Evolutionary conservation across 768 basidiomycete genomes (phyloP).

Genomic region (Mycena chlorophos): DNA sequence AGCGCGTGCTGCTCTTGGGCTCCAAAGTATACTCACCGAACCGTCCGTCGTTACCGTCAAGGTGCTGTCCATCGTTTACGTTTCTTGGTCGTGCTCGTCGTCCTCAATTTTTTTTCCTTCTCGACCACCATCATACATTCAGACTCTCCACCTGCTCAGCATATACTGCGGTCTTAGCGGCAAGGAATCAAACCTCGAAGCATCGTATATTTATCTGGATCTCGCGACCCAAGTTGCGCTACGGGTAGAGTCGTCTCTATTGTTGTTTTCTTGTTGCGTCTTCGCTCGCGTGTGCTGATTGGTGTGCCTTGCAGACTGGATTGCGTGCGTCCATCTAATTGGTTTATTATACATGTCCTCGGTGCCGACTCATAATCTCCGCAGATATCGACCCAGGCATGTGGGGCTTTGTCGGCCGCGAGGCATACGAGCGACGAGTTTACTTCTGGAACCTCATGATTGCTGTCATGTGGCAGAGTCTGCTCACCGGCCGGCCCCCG

Average conservation of each 20-base stretch:
- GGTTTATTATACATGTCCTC: background rate
- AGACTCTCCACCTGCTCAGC: conserved; percentile 54
- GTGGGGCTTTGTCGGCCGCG: conserved; percentile 51
- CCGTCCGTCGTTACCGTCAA: conserved; percentile 51
- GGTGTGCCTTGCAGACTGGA: conserved; percentile 36
- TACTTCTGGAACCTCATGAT: conserved; percentile 58
- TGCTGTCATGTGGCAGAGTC: conserved; percentile 53
- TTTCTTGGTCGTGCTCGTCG: background rate
- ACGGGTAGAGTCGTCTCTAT: conserved; percentile 36
- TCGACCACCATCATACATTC: background rate
- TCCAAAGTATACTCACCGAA: conserved; percentile 45
- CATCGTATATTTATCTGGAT: conserved; percentile 46
- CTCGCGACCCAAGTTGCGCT: conserved; percentile 50
- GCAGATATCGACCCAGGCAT: conserved; percentile 51
- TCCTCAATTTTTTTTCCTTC: background rate
- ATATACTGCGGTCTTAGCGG: conserved; percentile 56
- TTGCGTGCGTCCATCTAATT: conserved; percentile 46
- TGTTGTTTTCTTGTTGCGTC: background rate
- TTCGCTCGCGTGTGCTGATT: conserved; percentile 5
- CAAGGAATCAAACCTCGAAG: conserved; percentile 49
- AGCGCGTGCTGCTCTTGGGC: conserved; percentile 45
- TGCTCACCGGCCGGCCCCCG: conserved; percentile 52
- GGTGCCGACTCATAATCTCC: background rate
- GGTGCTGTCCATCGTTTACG: conserved; percentile 20
- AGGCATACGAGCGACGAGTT: conserved; percentile 52